phyloP scores from a whole-genome alignment of 179 eudicot genomes.

The Silene coronaria region DNA sequence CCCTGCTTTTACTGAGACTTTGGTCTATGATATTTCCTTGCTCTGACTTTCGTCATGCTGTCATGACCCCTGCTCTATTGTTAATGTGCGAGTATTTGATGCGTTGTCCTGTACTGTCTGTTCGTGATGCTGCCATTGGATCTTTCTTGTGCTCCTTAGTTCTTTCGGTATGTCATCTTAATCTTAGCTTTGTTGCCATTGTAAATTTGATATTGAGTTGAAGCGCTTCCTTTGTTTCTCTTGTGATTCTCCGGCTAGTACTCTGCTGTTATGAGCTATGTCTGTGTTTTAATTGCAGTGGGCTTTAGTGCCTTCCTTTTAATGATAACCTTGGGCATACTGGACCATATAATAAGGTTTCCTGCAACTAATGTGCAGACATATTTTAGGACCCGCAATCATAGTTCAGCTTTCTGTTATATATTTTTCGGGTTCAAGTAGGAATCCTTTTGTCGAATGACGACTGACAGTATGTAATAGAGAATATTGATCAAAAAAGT shows the following conservation, averaged over 20 bases:
- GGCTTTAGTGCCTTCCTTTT: not conserved
- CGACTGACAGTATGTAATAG: too few relatives aligned
- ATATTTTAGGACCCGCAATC: not conserved
- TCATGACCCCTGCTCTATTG: slow-evolving; percentile 82
- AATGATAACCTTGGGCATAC: not conserved
- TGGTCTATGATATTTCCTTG: slow-evolving; percentile 98
- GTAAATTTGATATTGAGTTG: not conserved
- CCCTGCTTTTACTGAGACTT: slow-evolving; percentile 73
- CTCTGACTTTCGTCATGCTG: slow-evolving; percentile 93
- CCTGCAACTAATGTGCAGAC: not conserved
- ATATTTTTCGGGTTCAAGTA: too few relatives aligned
- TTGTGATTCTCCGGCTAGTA: too few relatives aligned
- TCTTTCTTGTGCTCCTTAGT: slow-evolving; percentile 83
- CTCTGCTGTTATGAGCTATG: not conserved
- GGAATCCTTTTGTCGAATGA: too few relatives aligned
- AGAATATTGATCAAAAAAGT: too few relatives aligned
- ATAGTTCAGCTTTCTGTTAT: too few relatives aligned
- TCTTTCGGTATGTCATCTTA: slow-evolving; percentile 56
- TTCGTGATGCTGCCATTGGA: slow-evolving; percentile 74
- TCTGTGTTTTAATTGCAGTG: not conserved
- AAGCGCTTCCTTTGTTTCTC: too few relatives aligned
- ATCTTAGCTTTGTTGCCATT: not conserved
- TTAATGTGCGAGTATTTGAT: slow-evolving; percentile 84
- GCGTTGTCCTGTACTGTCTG: slow-evolving; percentile 78
- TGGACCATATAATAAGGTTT: not conserved